Evolutionary conservation across 2,329 filamentous ascomycete genomes (phyloP).

Genomic region (Colletotrichum aenigma): DNA sequence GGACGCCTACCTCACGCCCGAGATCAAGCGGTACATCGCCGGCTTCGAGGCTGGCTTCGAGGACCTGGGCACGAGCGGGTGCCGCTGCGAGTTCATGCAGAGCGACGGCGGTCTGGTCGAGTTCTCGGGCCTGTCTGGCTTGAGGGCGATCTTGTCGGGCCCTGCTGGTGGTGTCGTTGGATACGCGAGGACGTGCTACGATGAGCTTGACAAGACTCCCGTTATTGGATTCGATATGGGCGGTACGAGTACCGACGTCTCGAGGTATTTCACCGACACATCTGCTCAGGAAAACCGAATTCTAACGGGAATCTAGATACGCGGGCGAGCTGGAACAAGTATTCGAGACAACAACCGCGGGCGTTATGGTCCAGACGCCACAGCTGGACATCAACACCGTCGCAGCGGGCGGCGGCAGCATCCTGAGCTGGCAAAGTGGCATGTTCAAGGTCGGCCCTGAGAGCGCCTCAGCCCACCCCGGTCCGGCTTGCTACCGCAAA

Average conservation of each 20-base stretch:
- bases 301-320: not conserved
- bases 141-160: slow-evolving; percentile 73
- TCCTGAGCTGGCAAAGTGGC: slow-evolving; percentile 73
- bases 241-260: slow-evolving; percentile 77
- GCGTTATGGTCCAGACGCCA: slow-evolving; percentile 59
- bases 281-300: accelerated
- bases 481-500: slow-evolving; percentile 75
- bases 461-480: slow-evolving; percentile 72
- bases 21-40: slow-evolving; percentile 71
- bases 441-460: slow-evolving; percentile 77
- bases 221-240: slow-evolving; percentile 78
- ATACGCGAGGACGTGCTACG: slow-evolving; percentile 77
- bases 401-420: slow-evolving; percentile 72
- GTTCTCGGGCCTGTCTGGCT: slow-evolving; percentile 67
- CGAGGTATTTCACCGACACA: slow-evolving; percentile 58
- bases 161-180: slow-evolving; percentile 83
- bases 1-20: slow-evolving; percentile 78
- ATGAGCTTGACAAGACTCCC: slow-evolving; percentile 67
- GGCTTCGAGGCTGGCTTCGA: slow-evolving; percentile 43
- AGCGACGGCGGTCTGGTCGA: slow-evolving; percentile 58
- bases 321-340: slow-evolving; percentile 35
- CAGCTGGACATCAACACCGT: slow-evolving; percentile 73
- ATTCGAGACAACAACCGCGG: slow-evolving; percentile 79
- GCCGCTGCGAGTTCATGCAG: slow-evolving; percentile 77
- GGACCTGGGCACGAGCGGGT: slow-evolving; percentile 54